Evolutionary conservation across 208 protist species (phyloP).

Genomic region (Acanthamoeba healyi): DNA sequence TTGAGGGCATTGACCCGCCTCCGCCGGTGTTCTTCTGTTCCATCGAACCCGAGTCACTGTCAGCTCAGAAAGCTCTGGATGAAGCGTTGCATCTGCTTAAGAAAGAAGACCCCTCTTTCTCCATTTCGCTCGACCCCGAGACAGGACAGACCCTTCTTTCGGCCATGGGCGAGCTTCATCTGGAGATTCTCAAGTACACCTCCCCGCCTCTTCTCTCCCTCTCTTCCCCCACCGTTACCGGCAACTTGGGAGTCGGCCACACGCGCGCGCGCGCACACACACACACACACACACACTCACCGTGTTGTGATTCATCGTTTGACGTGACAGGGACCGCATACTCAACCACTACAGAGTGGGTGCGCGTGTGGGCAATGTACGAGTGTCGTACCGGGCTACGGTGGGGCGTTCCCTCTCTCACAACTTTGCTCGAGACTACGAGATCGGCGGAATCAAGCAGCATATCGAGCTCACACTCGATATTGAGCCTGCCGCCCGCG

Average conservation of each 20-base stretch:
- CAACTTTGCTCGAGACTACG: neutral
- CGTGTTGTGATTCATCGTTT: neutral
- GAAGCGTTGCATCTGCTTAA: constrained; percentile 67
- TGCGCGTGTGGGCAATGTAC: constrained; percentile 75
- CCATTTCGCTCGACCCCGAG: constrained; percentile 49
- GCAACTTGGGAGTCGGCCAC: no score
- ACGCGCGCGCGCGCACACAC: no score
- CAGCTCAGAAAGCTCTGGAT: constrained; percentile 66
- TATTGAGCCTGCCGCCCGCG: neutral
- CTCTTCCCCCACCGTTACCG: no score
- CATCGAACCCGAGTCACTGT: constrained; percentile 73
- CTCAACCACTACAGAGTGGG: constrained; percentile 29
- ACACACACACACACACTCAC: no score
- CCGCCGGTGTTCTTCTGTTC: constrained; percentile 82
- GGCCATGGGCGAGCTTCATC: constrained; percentile 84
- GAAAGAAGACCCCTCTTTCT: constrained; percentile 81
- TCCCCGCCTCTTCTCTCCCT: neutral
- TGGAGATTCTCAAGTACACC: constrained; percentile 79
- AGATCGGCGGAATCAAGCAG: constrained; percentile 41
- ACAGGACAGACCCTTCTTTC: constrained; percentile 55
- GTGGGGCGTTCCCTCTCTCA: neutral
- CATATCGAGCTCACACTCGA: neutral
- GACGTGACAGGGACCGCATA: neutral
- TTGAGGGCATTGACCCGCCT: constrained; percentile 75
- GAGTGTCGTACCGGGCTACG: constrained; percentile 75